These are phyloP conservation scores for Pseudocercospora fijiensis DNA, from an alignment of 2,329 filamentous ascomycete species.

Conservation along the genomic window DNA sequence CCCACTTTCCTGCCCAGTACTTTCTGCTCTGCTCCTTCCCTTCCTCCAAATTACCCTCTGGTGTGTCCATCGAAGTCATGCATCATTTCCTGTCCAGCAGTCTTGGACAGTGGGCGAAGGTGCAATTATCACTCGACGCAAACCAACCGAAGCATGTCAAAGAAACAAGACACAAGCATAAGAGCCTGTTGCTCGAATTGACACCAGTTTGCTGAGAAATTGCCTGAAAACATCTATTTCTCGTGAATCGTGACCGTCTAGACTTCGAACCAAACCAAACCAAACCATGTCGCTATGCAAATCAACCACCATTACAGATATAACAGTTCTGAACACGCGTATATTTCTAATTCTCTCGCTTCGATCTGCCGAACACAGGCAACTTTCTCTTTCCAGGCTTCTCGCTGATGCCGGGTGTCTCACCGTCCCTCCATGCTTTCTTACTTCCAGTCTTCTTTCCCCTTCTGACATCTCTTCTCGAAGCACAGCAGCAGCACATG, in stretches of 20 bases:
- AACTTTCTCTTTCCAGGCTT: constrained; percentile 17
- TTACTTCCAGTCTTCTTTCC: constrained; percentile 47
- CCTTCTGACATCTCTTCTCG: constrained; percentile 53
- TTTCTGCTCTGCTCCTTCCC: background rate
- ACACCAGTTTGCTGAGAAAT: background rate
- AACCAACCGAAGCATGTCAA: no score
- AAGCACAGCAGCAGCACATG: constrained; percentile 74
- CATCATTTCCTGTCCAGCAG: no score
- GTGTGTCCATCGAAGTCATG: no score
- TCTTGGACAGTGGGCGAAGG: no score
- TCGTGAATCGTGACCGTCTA: constrained; percentile 1
- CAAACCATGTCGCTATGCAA: constrained; percentile 8
- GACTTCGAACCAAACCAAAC: background rate
- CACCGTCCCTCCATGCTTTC: constrained; percentile 25
- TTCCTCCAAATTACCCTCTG: background rate
- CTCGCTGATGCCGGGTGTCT: constrained; percentile 17
- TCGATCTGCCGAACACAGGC: constrained; percentile 22
- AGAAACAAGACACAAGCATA: no score
- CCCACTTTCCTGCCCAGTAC: background rate
- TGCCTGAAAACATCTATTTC: background rate
- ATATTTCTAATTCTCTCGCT: constrained; percentile 7
- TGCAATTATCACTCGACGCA: no score
- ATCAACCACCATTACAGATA: background rate
- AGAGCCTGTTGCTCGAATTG: background rate
- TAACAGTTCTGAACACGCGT: background rate